Percentiles rank a stretch among this genome's conserved stretches.
Conservation (phyloP, 75 land plant species). For the Sequoiadendron giganteum region DNA sequence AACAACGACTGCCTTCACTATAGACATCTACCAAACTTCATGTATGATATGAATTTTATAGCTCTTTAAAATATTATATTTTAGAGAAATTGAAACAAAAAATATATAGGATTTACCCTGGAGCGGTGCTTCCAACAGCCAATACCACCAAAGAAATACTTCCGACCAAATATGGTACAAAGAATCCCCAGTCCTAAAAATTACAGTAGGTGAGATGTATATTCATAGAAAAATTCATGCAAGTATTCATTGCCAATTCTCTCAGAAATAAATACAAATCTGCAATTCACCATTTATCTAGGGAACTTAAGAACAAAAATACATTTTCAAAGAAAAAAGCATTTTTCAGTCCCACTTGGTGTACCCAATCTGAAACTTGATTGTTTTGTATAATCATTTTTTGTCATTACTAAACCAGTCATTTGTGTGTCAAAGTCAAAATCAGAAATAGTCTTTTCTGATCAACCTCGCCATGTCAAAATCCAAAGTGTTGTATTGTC, state of each 20-base stretch:
- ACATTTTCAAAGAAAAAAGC: not conserved
- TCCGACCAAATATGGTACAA: constrained; percentile 92
- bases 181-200: constrained; percentile 95
- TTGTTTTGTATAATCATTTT: no score
- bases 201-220: not conserved
- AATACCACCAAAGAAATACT: constrained; percentile 82
- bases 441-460: no score
- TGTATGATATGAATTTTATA: not conserved
- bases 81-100: not conserved
- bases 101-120: constrained; percentile 55
- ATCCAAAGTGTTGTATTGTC: no score
- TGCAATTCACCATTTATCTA: not conserved
- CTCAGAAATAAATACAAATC: not conserved
- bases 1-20: not conserved
- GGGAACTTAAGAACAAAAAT: not conserved
- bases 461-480: no score
- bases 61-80: not conserved
- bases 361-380: no score
- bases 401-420: no score
- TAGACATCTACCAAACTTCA: not conserved
- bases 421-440: no score
- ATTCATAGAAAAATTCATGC: not conserved
- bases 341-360: not conserved
- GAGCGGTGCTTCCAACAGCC: constrained; percentile 87
- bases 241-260: not conserved